A percentile compares a stretch with the other conserved stretches of the same genome.
These are phyloP conservation scores for Boletus sp. DNA, from an alignment of 768 basidiomycete genomes.

Conservation along the genomic window DNA sequence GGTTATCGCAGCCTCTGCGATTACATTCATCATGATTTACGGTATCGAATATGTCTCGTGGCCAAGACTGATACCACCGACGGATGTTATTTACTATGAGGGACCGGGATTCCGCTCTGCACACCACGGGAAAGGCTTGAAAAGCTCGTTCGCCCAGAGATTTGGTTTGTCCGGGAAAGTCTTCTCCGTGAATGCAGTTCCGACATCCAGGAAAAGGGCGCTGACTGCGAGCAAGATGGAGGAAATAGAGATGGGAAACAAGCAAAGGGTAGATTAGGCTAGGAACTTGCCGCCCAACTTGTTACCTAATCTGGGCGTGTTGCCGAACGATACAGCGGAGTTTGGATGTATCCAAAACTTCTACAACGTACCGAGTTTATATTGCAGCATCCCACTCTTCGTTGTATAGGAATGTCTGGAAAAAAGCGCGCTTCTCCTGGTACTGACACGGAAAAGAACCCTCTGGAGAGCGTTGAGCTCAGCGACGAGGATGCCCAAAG, in stretches of 20 bases:
- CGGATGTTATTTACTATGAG: constrained; percentile 78
- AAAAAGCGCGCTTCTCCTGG: constrained; percentile 82
- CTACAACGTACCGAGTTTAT: not conserved
- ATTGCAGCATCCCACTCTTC: constrained; percentile 8
- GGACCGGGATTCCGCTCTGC: constrained; percentile 85
- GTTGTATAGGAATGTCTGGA: constrained; percentile 32
- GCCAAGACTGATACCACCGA: constrained; percentile 81
- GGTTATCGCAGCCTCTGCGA: constrained; percentile 53
- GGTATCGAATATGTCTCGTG: constrained; percentile 95
- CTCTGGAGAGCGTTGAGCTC: constrained; percentile 63
- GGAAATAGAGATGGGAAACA: constrained; percentile 79
- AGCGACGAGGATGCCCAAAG: constrained; percentile 70
- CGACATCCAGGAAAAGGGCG: constrained; percentile 36
- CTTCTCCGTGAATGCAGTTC: constrained; percentile 37
- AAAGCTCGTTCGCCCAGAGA: constrained; percentile 33
- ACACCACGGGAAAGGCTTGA: constrained; percentile 72
- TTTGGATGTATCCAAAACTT: constrained; percentile 28
- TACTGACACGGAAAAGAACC: constrained; percentile 68
- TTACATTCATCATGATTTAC: constrained; percentile 73
- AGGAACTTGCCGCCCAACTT: not conserved
- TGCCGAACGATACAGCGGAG: constrained; percentile 25
- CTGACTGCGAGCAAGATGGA: constrained; percentile 43
- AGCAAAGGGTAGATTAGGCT: constrained; percentile 69
- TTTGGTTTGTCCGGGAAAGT: constrained; percentile 35
- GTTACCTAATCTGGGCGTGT: constrained; percentile 11